phyloP scores from a whole-genome alignment of 2,329 filamentous ascomycete species.

The Fusarium humuli region DNA sequence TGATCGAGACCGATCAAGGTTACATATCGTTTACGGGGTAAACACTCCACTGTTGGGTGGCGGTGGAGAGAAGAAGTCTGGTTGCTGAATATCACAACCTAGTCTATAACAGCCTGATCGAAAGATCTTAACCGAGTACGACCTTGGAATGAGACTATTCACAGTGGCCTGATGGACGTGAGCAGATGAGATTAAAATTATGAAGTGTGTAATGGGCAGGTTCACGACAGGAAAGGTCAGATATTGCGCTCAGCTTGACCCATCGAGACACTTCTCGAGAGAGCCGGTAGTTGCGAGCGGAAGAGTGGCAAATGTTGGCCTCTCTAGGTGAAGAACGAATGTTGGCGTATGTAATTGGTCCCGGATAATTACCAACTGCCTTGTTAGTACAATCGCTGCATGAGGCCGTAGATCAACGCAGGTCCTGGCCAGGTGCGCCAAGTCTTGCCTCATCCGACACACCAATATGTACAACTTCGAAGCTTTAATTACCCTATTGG shows the following conservation, averaged over 20 bases:
- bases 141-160: neutral
- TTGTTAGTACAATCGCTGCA: neutral
- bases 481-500: neutral
- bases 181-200: rapidly evolving
- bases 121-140: neutral
- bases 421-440: neutral
- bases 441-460: neutral
- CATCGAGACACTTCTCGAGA: rapidly evolving
- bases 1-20: neutral
- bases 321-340: neutral
- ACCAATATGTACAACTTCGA: neutral
- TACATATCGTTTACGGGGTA: neutral
- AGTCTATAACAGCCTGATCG: neutral
- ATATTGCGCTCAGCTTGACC: neutral
- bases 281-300: rapidly evolving
- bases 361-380: neutral
- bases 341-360: neutral
- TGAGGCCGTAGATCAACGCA: neutral
- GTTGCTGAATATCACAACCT: neutral
- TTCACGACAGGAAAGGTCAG: neutral
- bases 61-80: neutral
- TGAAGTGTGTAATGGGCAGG: rapidly evolving
- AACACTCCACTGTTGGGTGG: neutral
- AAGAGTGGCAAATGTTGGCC: rapidly evolving
- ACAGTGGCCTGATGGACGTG: neutral